Percentiles rank a stretch among this genome's conserved stretches.
phyloP scores from a whole-genome alignment of 1,139 yeast species.

The Spathaspora sp. region DNA sequence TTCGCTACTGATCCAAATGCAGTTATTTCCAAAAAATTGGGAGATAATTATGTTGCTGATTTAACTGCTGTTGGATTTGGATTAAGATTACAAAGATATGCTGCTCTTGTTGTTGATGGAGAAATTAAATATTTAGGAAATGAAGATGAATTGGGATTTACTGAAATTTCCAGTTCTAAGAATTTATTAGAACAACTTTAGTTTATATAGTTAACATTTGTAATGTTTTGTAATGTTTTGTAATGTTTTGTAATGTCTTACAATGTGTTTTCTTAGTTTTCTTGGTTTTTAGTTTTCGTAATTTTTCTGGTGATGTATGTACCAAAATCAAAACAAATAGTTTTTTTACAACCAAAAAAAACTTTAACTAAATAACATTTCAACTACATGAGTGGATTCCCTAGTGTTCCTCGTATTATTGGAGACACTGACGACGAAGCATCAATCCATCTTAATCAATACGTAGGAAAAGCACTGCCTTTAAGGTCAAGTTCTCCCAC shows the following conservation, averaged over 20 bases:
- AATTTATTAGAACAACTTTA: conserved; percentile 42
- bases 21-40: conserved; percentile 51
- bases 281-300: too few species aligned
- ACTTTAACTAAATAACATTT: neutral
- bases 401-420: conserved; percentile 30
- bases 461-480: conserved; percentile 42
- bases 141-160: conserved; percentile 59
- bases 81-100: conserved; percentile 69
- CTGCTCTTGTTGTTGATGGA: conserved; percentile 64
- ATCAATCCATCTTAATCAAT: conserved; percentile 39
- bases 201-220: too few species aligned
- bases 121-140: conserved; percentile 61
- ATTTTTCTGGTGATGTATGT: neutral
- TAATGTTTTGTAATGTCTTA: too few species aligned
- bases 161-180: conserved; percentile 59
- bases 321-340: neutral
- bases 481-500: conserved; percentile 15
- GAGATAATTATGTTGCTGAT: conserved; percentile 51
- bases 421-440: conserved; percentile 48
- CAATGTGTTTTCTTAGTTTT: too few species aligned
- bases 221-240: too few species aligned
- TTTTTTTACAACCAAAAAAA: neutral
- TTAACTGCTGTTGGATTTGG: conserved; percentile 60
- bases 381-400: conserved; percentile 1
- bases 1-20: conserved; percentile 75